Base-by-base conservation (phyloP, 1,139 yeast species). In the Kodamaea sp. region DNA sequence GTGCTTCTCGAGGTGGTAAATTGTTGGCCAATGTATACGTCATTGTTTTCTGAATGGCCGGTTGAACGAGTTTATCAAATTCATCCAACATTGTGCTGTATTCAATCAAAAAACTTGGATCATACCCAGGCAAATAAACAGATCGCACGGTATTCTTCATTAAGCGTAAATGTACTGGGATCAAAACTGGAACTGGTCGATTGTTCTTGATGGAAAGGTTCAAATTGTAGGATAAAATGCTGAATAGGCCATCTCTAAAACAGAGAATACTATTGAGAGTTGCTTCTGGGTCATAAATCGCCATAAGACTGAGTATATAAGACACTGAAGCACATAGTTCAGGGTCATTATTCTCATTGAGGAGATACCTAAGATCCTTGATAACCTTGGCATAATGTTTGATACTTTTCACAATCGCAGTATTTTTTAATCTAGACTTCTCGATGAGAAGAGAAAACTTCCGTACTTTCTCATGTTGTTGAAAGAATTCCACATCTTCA, bases 261-360 rank as follows among this genome's bases (percentile, higher is more conserved):
- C 76, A 69, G 27, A 52, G 54, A 14, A 61, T 56, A 23, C 73
- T 65, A 40, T 61, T 47, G n/a, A 60, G 44, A 0, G 72, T 66
- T 5, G 71, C 73, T 41, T 66, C 73, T 0, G 74, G 74, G 38
- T 70, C 75, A 43, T 70, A 70, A 13, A 68, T 60, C 8, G 73
- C 57, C 71, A 67, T 68, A 35, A 69, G 48, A 39, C 70, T 61
- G 28, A 70, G 51, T 32, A 70, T 56, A 41, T 68, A 70, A 21
- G 72, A 65, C 7, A 64, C 63, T 4, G 61, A 57, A 0, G 73
- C 58, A 31, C 70, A 62, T 23, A 58, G 41, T 32, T 61, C 66
- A 2, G 70, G 68, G 33, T 61, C 59, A 15, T 43, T 41, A 39
- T 63, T 58, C 20, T 46, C 47, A 39, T 65, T 65, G 33, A 70